Evolutionary conservation across 2,329 filamentous ascomycete species (phyloP), one percentile per base, ranked within the genome.

Genomic region (Trichoderma endophyticum): DNA sequence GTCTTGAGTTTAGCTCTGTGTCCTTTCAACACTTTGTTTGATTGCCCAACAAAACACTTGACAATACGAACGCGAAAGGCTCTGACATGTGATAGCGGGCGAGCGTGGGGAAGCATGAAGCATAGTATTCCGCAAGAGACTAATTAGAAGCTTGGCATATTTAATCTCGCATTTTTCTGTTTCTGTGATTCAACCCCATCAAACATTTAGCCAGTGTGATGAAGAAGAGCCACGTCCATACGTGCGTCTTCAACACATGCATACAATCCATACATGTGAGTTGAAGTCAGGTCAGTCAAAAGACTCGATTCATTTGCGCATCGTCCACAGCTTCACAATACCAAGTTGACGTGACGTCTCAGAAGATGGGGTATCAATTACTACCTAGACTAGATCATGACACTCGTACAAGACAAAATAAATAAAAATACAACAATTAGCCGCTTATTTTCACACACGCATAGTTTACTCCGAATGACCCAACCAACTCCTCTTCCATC

Each of bases 301-400:
- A 15, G 34, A 36, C 34, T 36, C 34, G n/a, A 67, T 30, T 24
- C 36, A 43, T 24, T 54, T 24, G 21, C 21, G 48, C n/a, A 54
- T 54, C 21, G 11, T 54, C 11, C n/a, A 54, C 21, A 54, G 1
- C 48, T 15, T 34, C n/a, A 36, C 48, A 34, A 66, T n/a, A 66
- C 9, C 43, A 51, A 21, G n/a, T 39, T 24, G 24, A 18, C 15
- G 9, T 51, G n/a, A 51, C 9, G 15, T 14, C 8, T 43, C 18
- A 18, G 7, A 34, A 48, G n/a, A 54, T 14, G 59, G 70, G 71
- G 71, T 72, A 72, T 72, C 61, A 71, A 71, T 72, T 72, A 71
- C 71, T 71, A 65, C 56, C 54, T 21, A 54, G 48, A 54, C 54
- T 71, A 70, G 67, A 60, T 70, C 60, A 72, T 72, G 67, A 72